Conservation (phyloP, 805 yeast species). For the Ogataea wickerhamii region DNA sequence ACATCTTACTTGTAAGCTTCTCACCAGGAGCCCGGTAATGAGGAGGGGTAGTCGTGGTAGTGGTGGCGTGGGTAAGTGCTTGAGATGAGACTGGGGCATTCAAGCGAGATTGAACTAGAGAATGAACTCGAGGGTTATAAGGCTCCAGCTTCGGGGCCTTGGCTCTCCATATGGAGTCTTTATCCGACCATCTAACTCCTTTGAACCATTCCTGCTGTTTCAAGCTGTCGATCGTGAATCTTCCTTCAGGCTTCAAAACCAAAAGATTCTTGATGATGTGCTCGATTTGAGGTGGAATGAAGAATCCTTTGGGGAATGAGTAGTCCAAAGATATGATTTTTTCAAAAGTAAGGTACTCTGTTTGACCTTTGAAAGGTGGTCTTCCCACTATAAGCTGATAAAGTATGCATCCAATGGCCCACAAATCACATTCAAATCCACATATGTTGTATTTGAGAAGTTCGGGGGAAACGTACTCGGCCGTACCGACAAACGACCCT, state of each 20-base stretch:
- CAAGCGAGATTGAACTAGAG: constrained; percentile 20
- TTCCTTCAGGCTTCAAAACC: constrained; percentile 63
- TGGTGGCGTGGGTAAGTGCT: constrained; percentile 2
- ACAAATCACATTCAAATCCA: constrained; percentile 81
- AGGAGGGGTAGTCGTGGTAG: constrained; percentile 14
- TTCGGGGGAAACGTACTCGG: constrained; percentile 95
- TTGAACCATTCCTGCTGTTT: constrained; percentile 71
- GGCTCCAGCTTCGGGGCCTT: constrained; percentile 68
- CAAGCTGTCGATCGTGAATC: constrained; percentile 56
- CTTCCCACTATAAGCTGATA: constrained; percentile 78
- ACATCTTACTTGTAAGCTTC: constrained; percentile 24
- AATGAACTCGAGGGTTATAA: constrained; percentile 43
- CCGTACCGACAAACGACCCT: constrained; percentile 95
- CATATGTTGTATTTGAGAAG: constrained; percentile 71
- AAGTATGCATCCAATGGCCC: constrained; percentile 91
- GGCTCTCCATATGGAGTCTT: constrained; percentile 63
- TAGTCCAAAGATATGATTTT: constrained; percentile 78
- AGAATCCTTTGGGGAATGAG: constrained; percentile 56
- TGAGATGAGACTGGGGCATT: not conserved
- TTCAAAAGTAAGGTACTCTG: constrained; percentile 84
- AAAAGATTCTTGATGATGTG: constrained; percentile 66
- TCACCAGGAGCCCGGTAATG: constrained; percentile 25
- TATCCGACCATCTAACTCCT: constrained; percentile 62
- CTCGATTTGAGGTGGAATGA: constrained; percentile 57
- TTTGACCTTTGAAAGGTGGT: constrained; percentile 87